Base-by-base conservation (phyloP, 371 early-diverging fungal genomes). In the Capniomyces stellatus region DNA sequence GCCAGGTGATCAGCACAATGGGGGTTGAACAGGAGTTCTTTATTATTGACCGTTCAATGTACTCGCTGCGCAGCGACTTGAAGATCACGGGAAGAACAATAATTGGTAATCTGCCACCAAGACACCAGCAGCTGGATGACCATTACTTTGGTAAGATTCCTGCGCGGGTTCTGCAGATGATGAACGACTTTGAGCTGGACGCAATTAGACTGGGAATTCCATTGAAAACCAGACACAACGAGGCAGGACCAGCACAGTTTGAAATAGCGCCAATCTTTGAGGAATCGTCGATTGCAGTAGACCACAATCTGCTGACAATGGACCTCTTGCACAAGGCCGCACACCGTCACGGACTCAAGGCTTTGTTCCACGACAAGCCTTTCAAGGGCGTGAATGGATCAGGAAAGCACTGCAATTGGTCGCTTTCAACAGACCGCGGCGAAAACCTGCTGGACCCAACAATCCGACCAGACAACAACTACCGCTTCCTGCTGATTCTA, bases 331-430 rank as follows among this genome's bases (percentile, higher is more conserved):
- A 92, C 77, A 87, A 87, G 72, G 90, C 92, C 52, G 92, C 98
- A 22, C 91, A 94, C 75, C 82, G 87, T 57, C 88, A 97, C 81
- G 85, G 86, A 71, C 79, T 95, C 59, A 90, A 89, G 80, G 85
- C 87, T 46, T 79, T 97, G 40, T 94, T 83, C 83, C 98, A 97
- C 79, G 95, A 94, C 75, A 97, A 97, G 79, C 98, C 98, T 42
- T 97, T 93, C 81, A 83, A 85, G 69, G 95, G 98, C 54, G 79
- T 97, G 70, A 97, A 97, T 71, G 98, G 98, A 35, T 87, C 88
- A 29, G 95, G 98, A 58, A 97, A 97, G 79, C 98, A 95, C 76
- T 91, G 92, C 80, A 97, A 97, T 84, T 97, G 95, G 95, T 83
- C 93, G 64, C 70, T 97, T 67, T 84, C 87, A 51, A 95, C 95